These are phyloP conservation scores for Flaveria robusta DNA, from an alignment of 129 eudicot species.

Conservation along the genomic window DNA sequence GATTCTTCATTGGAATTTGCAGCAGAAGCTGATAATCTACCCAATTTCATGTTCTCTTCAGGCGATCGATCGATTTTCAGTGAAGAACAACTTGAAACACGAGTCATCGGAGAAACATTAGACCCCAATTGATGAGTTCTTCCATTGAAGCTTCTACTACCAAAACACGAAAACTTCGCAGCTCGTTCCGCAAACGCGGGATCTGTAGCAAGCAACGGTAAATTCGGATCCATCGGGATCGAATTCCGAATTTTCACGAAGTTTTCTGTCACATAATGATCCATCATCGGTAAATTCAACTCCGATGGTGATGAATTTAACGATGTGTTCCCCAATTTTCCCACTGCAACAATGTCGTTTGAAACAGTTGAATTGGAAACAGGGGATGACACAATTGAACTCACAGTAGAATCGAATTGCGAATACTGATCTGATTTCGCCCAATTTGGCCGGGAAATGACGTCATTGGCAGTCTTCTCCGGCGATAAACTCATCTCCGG, in stretches of 20 bases:
- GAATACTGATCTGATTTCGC: slow-evolving; percentile 39
- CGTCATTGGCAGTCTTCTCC: slow-evolving; percentile 1
- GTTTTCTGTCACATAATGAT: slow-evolving; percentile 44
- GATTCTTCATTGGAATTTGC: slow-evolving; percentile 43
- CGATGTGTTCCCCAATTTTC: slow-evolving; percentile 22
- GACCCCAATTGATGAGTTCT: slow-evolving; percentile 48
- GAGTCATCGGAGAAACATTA: slow-evolving; percentile 36
- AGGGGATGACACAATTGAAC: slow-evolving; percentile 44
- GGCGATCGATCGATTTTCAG: slow-evolving; percentile 49
- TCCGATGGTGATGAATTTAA: slow-evolving; percentile 53
- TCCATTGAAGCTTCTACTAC: slow-evolving; percentile 72
- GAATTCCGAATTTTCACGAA: slow-evolving; percentile 44
- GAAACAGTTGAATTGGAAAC: slow-evolving; percentile 45
- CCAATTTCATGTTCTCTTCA: slow-evolving; percentile 36
- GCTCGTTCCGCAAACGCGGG: slow-evolving; percentile 91
- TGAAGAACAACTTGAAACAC: slow-evolving; percentile 65
- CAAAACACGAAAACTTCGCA: slow-evolving; percentile 86
- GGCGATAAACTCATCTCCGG: no score
- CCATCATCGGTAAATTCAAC: slow-evolving; percentile 42
- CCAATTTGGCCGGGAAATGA: slow-evolving; percentile 11
- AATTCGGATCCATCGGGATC: slow-evolving; percentile 41
- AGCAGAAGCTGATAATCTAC: slow-evolving; percentile 35
- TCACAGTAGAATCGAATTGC: slow-evolving; percentile 58
- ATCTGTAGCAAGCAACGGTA: slow-evolving; percentile 61
- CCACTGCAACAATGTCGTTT: slow-evolving; percentile 30